Conservation (phyloP, 768 basidiomycete genomes). For the Rhizopogon vinicolor region DNA sequence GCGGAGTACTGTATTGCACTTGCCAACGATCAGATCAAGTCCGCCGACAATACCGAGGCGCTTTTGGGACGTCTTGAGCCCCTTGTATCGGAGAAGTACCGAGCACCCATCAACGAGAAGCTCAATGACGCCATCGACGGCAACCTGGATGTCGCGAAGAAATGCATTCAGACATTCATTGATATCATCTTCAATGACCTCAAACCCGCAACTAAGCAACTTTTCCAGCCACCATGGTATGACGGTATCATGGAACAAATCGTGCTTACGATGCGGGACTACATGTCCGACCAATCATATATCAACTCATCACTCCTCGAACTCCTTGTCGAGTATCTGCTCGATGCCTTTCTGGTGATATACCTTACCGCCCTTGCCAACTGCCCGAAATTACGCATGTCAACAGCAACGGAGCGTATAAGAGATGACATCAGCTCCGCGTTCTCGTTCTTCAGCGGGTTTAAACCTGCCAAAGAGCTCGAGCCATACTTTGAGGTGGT, state of each 20-base stretch:
- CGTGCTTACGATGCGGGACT: constrained; percentile 93
- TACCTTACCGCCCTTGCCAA: constrained; percentile 88
- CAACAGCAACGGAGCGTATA: constrained; percentile 79
- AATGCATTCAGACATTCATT: constrained; percentile 92
- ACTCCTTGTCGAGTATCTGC: constrained; percentile 85
- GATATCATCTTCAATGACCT: constrained; percentile 94
- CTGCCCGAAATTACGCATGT: constrained; percentile 82
- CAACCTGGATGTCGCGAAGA: constrained; percentile 96
- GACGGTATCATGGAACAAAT: constrained; percentile 85
- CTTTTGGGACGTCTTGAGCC: constrained; percentile 83
- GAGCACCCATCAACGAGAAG: constrained; percentile 72
- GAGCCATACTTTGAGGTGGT: constrained; percentile 82
- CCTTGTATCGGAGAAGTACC: constrained; percentile 91
- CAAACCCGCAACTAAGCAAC: constrained; percentile 75
- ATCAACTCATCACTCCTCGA: constrained; percentile 91
- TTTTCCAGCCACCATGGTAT: constrained; percentile 89
- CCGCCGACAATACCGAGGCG: constrained; percentile 89
- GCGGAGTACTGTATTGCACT: constrained; percentile 96
- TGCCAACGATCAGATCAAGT: constrained; percentile 97
- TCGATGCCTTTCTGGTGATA: constrained; percentile 84
- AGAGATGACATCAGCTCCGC: constrained; percentile 74
- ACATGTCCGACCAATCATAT: constrained; percentile 90
- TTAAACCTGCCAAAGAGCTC: constrained; percentile 76
- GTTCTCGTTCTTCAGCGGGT: constrained; percentile 75
- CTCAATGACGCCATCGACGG: constrained; percentile 98